Conservation (phyloP, 1,284 basidiomycete species). For the Rhodotorula glutinis region DNA sequence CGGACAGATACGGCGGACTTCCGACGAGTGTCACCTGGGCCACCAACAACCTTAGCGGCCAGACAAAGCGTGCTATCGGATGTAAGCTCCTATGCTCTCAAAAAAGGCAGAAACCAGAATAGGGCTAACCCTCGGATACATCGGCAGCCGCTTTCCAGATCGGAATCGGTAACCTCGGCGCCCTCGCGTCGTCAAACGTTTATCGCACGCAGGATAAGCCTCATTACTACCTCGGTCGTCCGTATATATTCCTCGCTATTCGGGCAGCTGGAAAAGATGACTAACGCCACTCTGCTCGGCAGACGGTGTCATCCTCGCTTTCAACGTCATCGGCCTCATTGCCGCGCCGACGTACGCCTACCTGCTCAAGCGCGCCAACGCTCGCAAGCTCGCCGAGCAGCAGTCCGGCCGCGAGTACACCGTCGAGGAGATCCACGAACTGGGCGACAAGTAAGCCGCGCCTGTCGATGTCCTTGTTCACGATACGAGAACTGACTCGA, state of each 20-base stretch:
- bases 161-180: constrained; percentile 59
- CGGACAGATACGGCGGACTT: constrained; percentile 46
- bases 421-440: constrained; percentile 38
- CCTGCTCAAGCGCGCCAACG: constrained; percentile 60
- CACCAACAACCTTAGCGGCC: constrained; percentile 61
- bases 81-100: not conserved
- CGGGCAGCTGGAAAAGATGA: not conserved
- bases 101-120: not conserved
- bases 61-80: constrained; percentile 60
- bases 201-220: constrained; percentile 59
- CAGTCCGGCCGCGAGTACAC: constrained; percentile 34
- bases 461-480: not conserved
- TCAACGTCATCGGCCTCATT: constrained; percentile 63
- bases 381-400: constrained; percentile 41
- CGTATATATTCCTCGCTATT: constrained; percentile 37
- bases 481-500: too few species aligned
- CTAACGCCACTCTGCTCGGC: not conserved
- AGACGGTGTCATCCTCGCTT: constrained; percentile 67
- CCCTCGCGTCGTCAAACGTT: constrained; percentile 26
- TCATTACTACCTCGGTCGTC: constrained; percentile 61
- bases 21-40: constrained; percentile 64
- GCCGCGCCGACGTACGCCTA: constrained; percentile 55
- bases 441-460: constrained; percentile 38
- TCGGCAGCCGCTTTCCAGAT: constrained; percentile 55
- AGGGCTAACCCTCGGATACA: not conserved